phyloP scores from a whole-genome alignment of 2,329 filamentous ascomycete genomes.

The Tolypocladium album region DNA sequence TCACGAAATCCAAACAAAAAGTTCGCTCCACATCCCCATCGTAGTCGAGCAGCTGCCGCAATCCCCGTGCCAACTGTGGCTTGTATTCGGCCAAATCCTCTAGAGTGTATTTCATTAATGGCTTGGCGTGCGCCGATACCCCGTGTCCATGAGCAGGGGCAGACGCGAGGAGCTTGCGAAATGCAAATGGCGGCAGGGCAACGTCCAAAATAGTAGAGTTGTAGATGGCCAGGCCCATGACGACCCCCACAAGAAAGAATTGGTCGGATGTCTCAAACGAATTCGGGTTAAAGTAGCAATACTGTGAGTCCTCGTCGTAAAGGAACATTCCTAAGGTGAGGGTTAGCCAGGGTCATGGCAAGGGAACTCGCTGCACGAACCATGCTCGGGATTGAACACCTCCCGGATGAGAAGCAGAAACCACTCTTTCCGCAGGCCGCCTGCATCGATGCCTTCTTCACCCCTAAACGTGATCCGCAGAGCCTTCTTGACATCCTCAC shows the following conservation, averaged over 20 bases:
- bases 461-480: conserved; percentile 76
- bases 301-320: conserved; percentile 82
- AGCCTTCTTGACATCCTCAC: conserved; percentile 84
- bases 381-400: conserved; percentile 83
- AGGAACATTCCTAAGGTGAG: conserved; percentile 65
- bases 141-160: conserved; percentile 51
- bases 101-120: conserved; percentile 61
- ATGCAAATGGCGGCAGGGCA: conserved; percentile 78
- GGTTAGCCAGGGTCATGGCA: conserved; percentile 1
- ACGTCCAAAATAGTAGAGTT: conserved; percentile 90
- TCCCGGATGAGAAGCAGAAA: conserved; percentile 81
- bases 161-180: conserved; percentile 73
- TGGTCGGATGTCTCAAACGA: conserved; percentile 87
- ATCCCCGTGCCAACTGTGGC: conserved; percentile 62
- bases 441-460: conserved; percentile 86
- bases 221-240: conserved; percentile 84
- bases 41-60: conserved; percentile 68
- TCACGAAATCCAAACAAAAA: conserved; percentile 74
- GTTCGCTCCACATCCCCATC: conserved; percentile 73
- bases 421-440: conserved; percentile 88
- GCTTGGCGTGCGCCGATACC: conserved; percentile 43
- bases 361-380: conserved; percentile 35
- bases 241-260: conserved; percentile 79
- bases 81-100: conserved; percentile 77
- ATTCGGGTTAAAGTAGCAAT: conserved; percentile 88